Percentiles rank a stretch among this genome's conserved stretches.
Evolutionary conservation across 176 grass and related monocot genomes (phyloP).

Genomic region (Cenchrus fungigraminus): DNA sequence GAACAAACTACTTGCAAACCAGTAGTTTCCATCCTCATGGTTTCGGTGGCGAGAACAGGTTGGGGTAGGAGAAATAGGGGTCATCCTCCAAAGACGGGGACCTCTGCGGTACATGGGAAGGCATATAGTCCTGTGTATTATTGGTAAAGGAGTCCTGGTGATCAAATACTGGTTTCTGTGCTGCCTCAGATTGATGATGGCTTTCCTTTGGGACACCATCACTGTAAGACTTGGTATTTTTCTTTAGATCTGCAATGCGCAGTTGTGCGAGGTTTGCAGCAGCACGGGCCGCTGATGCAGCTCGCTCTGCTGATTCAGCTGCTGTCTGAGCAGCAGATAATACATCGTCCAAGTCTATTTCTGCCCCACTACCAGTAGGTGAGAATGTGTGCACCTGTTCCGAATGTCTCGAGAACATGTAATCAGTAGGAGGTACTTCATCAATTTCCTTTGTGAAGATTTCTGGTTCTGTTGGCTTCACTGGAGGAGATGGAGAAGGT

Average conservation of each 20-base stretch:
- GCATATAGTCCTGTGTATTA: conserved; percentile 26
- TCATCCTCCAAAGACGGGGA: conserved; percentile 77
- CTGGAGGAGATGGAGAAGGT: conserved; percentile 27
- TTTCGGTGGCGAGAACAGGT: conserved; percentile 73
- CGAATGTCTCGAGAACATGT: conserved; percentile 37
- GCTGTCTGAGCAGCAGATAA: conserved; percentile 76
- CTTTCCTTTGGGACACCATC: conserved; percentile 37
- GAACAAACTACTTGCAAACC: conserved; percentile 3
- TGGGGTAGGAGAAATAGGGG: conserved; percentile 87
- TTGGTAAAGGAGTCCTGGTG: conserved; percentile 73
- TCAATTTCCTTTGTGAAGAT: conserved; percentile 46
- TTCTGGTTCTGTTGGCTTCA: conserved; percentile 54
- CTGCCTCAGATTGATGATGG: conserved; percentile 34
- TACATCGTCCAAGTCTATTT: conserved; percentile 72
- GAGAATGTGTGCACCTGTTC: conserved; percentile 26
- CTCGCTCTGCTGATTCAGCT: conserved; percentile 77
- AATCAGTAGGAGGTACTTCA: conserved; percentile 44
- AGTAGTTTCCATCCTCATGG: conserved; percentile 34
- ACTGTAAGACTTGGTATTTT: conserved; percentile 36
- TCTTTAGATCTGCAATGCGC: conserved; percentile 73
- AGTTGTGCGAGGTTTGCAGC: conserved; percentile 80
- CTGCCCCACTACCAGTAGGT: conserved; percentile 27
- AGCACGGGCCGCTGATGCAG: conserved; percentile 74
- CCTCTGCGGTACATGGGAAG: conserved; percentile 65
- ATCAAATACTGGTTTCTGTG: conserved; percentile 56